phyloP scores from a whole-genome alignment of 75 land plant genomes.

The Sequoiadendron giganteum region DNA sequence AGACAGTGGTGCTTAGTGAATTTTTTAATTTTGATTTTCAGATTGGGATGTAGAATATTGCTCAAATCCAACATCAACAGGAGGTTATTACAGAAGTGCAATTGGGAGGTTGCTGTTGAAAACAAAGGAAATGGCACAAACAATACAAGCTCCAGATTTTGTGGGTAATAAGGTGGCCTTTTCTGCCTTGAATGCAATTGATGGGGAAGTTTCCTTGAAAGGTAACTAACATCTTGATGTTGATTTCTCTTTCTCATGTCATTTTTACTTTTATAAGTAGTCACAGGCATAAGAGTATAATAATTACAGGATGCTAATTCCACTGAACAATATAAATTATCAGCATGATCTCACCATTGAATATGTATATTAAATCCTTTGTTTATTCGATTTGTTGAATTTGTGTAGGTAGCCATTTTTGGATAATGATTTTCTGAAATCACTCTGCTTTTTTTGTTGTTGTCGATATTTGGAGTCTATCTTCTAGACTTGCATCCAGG shows the following conservation, averaged over 20 bases:
- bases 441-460: not conserved
- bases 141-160: slow-evolving; percentile 67
- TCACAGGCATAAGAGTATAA: not conserved
- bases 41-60: slow-evolving; percentile 95
- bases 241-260: not conserved
- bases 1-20: not conserved
- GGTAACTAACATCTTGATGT: slow-evolving; percentile 29
- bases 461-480: not conserved
- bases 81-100: slow-evolving; percentile 87
- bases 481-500: not conserved
- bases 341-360: not conserved
- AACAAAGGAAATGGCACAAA: slow-evolving; percentile 89
- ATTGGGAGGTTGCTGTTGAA: slow-evolving; percentile 73
- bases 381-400: not conserved
- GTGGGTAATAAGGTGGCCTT: slow-evolving; percentile 75
- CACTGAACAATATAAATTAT: not conserved
- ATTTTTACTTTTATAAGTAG: not conserved
- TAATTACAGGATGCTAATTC: not conserved
- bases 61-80: slow-evolving; percentile 88
- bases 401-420: not conserved
- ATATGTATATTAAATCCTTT: not conserved
- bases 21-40: slow-evolving; percentile 17
- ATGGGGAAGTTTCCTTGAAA: slow-evolving; percentile 86
- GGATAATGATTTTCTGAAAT: not conserved
- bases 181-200: slow-evolving; percentile 66